A percentile compares a stretch with the other conserved stretches of the same genome.
phyloP scores from a whole-genome alignment of 179 eudicot species.

The Corrigiola litoralis region DNA sequence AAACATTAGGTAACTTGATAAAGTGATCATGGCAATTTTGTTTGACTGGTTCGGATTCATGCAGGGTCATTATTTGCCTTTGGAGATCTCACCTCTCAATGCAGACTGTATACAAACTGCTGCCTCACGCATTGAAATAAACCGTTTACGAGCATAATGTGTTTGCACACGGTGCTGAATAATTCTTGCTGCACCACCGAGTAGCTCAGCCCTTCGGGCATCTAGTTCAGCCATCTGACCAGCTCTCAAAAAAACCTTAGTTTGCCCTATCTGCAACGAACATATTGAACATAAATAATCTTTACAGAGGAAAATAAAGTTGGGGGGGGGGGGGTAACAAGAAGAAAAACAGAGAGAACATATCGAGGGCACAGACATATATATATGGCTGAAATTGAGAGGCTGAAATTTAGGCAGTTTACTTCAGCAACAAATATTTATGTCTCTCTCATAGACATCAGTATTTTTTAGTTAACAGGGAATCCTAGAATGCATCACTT shows the following conservation, averaged over 20 bases:
- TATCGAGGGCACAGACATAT: too few species aligned
- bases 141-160: constrained; percentile 70
- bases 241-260: constrained; percentile 92
- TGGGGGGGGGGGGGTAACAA: not conserved
- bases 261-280: constrained; percentile 72
- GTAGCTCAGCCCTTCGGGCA: constrained; percentile 85
- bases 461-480: not conserved
- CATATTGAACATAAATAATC: constrained; percentile 5
- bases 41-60: too few species aligned
- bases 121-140: constrained; percentile 59
- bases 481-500: too few species aligned
- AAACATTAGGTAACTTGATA: too few species aligned
- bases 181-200: constrained; percentile 71
- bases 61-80: not conserved
- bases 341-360: not conserved
- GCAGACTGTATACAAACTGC: constrained; percentile 55
- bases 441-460: not conserved
- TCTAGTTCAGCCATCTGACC: constrained; percentile 99
- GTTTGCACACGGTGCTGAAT: constrained; percentile 79
- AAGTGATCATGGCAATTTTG: too few species aligned
- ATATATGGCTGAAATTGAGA: not conserved
- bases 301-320: too few species aligned
- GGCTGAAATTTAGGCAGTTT: not conserved
- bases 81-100: constrained; percentile 54
- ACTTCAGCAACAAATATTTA: not conserved